Evolutionary conservation across 1,139 yeast genomes (phyloP), one percentile per base, ranked within the genome.

Genomic region (Lodderomyces parapsilosis): DNA sequence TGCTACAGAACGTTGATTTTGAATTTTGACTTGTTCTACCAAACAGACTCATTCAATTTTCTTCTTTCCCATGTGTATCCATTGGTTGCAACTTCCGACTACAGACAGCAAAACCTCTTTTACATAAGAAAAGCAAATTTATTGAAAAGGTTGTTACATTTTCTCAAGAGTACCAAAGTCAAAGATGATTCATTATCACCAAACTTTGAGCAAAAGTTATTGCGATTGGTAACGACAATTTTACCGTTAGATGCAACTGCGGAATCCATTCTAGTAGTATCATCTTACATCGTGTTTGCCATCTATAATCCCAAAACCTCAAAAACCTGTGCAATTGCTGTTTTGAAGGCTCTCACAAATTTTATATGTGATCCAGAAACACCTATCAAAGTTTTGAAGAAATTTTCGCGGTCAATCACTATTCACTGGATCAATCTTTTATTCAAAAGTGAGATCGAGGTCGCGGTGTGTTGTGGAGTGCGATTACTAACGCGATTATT

Each of bases 371-470:
- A 65, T 40, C 44, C 62, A 2, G 57, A 53, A 8, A 60, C 71
- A 0, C 61, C 69, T 0, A 60, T 68, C 13, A 71, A 68, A 41
- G 57, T 65, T 7, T 54, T 73, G 41, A 68, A 74, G 52, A 77
- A 75, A 49, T 66, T 84, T 36, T 72, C 82, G 10, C 69, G 80
- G 39, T 70, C 85, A 0, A 71, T 85, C 6, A 78, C 87, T 0
- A 71, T 81, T 3, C 85, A 83, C 56, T 82, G 90, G 85, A 65
- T 83, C 1, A 59, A 86, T n/a, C 60, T 84, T 25, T 59, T 84
- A 2, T 55, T 86, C 31, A 73, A 74, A 36, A 66, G 68, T 14
- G 45, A 49, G 33, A 49, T 65, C 1, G 64, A 68, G 5, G 61
- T 63, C 10, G 75, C 78, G 5, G 74, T 78, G 1, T 63, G 67